Evolutionary conservation across 768 basidiomycete genomes (phyloP).

Genomic region (Dictyophora rubrovolvata): DNA sequence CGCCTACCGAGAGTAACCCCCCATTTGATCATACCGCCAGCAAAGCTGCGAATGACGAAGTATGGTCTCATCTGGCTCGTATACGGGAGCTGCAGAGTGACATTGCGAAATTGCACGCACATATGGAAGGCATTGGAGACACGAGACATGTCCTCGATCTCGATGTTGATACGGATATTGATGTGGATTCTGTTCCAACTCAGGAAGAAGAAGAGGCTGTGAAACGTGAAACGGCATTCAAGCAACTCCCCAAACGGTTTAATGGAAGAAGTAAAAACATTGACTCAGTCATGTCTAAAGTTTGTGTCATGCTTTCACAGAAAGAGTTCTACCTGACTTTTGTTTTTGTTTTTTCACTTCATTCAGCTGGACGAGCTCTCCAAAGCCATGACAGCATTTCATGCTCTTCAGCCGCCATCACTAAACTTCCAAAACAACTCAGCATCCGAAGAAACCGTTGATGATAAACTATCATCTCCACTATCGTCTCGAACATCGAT

Average conservation of each 20-base stretch:
- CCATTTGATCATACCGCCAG: slow-evolving; percentile 15
- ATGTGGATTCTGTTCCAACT: slow-evolving; percentile 32
- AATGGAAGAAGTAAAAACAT: slow-evolving; percentile 60
- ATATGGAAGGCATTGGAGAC: slow-evolving; percentile 60
- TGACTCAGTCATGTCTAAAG: slow-evolving; percentile 65
- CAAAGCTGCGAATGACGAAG: slow-evolving; percentile 29
- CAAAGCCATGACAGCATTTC: slow-evolving; percentile 9
- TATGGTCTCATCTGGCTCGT: slow-evolving; percentile 59
- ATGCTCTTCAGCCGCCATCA: slow-evolving; percentile 8
- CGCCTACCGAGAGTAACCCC: slow-evolving; percentile 9
- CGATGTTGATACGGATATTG: slow-evolving; percentile 21
- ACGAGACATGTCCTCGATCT: slow-evolving; percentile 11
- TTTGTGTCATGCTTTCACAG: slow-evolving; percentile 18
- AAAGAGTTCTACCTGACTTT: slow-evolving; percentile 5
- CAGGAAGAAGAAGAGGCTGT: slow-evolving; percentile 41
- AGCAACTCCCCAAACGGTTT: slow-evolving; percentile 56
- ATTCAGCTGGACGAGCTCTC: slow-evolving; percentile 47
- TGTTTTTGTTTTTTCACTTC: slow-evolving; percentile 6
- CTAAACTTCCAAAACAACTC: neutral
- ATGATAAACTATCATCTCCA: neutral
- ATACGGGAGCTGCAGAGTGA: slow-evolving; percentile 67
- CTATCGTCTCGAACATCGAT: neutral
- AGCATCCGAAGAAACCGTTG: neutral
- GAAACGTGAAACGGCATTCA: slow-evolving; percentile 54
- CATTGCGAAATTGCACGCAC: slow-evolving; percentile 60